These are phyloP conservation scores for Amborella trichopoda DNA, from an alignment of 164 flowering plant genomes.

Conservation along the genomic window DNA sequence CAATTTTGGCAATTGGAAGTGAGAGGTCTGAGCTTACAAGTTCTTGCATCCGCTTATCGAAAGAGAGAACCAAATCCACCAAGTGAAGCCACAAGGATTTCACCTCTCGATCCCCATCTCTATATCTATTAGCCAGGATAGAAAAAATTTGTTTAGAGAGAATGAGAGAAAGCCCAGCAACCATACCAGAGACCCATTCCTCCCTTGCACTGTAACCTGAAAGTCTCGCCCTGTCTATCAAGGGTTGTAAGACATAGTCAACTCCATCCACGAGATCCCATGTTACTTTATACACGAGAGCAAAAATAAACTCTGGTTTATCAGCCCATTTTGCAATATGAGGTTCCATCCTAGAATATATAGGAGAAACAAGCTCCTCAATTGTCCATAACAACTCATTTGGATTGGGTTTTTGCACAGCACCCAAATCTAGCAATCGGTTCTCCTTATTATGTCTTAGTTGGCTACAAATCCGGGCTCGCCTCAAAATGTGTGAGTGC, in stretches of 20 bases:
- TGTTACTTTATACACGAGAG: slow-evolving; percentile 46
- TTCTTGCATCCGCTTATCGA: slow-evolving; percentile 41
- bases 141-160: slow-evolving; percentile 31
- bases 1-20: slow-evolving; percentile 8
- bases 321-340: slow-evolving; percentile 53
- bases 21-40: slow-evolving; percentile 29
- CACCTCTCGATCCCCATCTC: slow-evolving; percentile 18
- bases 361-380: slow-evolving; percentile 53
- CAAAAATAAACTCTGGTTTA: slow-evolving; percentile 52
- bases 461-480: slow-evolving; percentile 16
- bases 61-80: slow-evolving; percentile 37
- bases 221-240: slow-evolving; percentile 51
- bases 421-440: background rate
- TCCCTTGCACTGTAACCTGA: slow-evolving; percentile 45
- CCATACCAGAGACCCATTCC: slow-evolving; percentile 67
- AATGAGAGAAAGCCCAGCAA: slow-evolving; percentile 1
- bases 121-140: slow-evolving; percentile 29
- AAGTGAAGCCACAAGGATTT: slow-evolving; percentile 50
- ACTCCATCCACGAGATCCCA: slow-evolving; percentile 33
- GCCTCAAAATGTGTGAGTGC: slow-evolving; percentile 37
- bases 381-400: slow-evolving; percentile 38
- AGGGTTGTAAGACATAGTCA: slow-evolving; percentile 58
- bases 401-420: background rate
- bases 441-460: slow-evolving; percentile 11
- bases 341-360: slow-evolving; percentile 40